Percentiles rank a stretch among this genome's conserved stretches.
These are phyloP conservation scores for Penicillium salamii DNA, from an alignment of 495 filamentous ascomycete genomes.

Conservation along the genomic window DNA sequence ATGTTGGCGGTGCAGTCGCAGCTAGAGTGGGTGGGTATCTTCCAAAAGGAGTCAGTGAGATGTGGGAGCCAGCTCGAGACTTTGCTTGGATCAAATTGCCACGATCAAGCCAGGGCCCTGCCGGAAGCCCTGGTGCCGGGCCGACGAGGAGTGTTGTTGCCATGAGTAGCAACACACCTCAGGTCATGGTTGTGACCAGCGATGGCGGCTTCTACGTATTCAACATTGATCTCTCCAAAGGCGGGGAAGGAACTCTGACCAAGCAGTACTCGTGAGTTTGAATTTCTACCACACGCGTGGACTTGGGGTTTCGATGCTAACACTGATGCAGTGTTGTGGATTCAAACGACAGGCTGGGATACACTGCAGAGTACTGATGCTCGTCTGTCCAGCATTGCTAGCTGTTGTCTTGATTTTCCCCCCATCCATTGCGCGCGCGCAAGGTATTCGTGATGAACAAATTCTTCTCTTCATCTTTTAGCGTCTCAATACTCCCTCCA, in stretches of 20 bases:
- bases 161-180: constrained; percentile 87
- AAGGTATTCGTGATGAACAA: not conserved
- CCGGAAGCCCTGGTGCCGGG: constrained; percentile 36
- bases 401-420: not conserved
- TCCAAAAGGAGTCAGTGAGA: constrained; percentile 87
- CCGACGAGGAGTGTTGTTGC: constrained; percentile 84
- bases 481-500: constrained; percentile 3
- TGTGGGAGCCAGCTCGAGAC: constrained; percentile 94
- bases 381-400: not conserved
- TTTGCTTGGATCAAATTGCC: constrained; percentile 96
- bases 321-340: constrained; percentile 44
- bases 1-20: constrained; percentile 85
- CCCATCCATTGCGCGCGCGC: too few species aligned
- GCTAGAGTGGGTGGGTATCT: constrained; percentile 88
- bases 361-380: constrained; percentile 46
- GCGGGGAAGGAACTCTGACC: constrained; percentile 87
- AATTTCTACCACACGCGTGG: not conserved
- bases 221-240: constrained; percentile 90
- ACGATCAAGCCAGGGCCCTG: constrained; percentile 44
- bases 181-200: constrained; percentile 97
- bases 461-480: constrained; percentile 1
- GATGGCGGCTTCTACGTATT: constrained; percentile 95
- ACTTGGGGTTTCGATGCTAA: constrained; percentile 6
- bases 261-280: constrained; percentile 81
- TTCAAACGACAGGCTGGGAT: constrained; percentile 50